phyloP scores from a whole-genome alignment of 495 filamentous ascomycete genomes.

The Clohesyomyces aquaticus region DNA sequence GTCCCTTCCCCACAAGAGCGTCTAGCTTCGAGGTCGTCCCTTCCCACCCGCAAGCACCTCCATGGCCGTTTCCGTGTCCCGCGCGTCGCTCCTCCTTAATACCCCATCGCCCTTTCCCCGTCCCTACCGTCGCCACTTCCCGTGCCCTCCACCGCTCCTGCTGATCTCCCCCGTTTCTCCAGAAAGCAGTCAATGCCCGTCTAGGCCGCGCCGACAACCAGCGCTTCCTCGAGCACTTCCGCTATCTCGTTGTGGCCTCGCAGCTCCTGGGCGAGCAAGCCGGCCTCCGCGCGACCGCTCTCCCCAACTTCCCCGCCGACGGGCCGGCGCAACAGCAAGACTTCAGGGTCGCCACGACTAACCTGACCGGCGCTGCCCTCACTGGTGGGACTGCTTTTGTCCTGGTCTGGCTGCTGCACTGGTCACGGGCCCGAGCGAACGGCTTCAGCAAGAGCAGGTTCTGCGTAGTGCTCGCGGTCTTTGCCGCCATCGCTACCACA shows the following conservation, averaged over 20 bases:
- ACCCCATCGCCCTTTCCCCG: no score
- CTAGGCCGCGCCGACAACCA: slow-evolving; percentile 81
- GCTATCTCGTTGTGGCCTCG: slow-evolving; percentile 93
- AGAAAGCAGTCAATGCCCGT: slow-evolving; percentile 70
- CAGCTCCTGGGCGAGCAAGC: slow-evolving; percentile 74
- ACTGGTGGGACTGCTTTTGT: slow-evolving; percentile 65
- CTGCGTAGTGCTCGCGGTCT: slow-evolving; percentile 60
- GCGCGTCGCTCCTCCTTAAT: no score
- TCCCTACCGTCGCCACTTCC: no score
- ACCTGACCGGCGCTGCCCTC: slow-evolving; percentile 54
- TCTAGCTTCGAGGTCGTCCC: no score
- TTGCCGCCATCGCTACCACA: slow-evolving; percentile 59
- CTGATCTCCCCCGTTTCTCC: slow-evolving; percentile 13
- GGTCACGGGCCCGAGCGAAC: slow-evolving; percentile 58
- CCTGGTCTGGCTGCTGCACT: slow-evolving; percentile 73
- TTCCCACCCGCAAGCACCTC: no score
- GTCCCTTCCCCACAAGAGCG: no score
- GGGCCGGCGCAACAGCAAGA: slow-evolving; percentile 41
- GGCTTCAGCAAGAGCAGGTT: slow-evolving; percentile 59
- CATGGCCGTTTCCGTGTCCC: no score
- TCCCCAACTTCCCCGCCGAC: slow-evolving; percentile 36
- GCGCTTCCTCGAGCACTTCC: slow-evolving; percentile 90
- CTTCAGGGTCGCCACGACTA: slow-evolving; percentile 40
- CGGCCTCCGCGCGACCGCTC: slow-evolving; percentile 19
- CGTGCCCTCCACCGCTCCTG: neutral